Evolutionary conservation across 768 basidiomycete species (phyloP).

Genomic region (Suillus fuscotomentosus): DNA sequence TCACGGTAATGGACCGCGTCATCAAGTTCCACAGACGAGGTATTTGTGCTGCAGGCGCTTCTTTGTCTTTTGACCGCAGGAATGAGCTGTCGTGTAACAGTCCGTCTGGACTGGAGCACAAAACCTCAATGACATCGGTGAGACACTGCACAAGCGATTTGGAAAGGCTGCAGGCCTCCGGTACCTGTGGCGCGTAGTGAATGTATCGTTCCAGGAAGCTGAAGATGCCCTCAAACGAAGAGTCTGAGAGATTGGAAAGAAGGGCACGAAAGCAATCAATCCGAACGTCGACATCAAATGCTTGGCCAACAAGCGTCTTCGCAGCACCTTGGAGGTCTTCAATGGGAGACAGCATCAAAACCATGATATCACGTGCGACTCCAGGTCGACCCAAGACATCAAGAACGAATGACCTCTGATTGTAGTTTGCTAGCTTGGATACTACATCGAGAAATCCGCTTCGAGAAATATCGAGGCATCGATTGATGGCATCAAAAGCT

Average conservation of each 20-base stretch:
- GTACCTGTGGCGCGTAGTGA: slow-evolving; percentile 55
- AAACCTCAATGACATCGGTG: slow-evolving; percentile 87
- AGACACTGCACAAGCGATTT: slow-evolving; percentile 89
- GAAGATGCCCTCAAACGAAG: slow-evolving; percentile 68
- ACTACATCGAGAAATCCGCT: slow-evolving; percentile 62
- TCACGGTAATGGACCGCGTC: slow-evolving; percentile 74
- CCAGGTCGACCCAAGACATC: slow-evolving; percentile 54
- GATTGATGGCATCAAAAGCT: slow-evolving; percentile 59
- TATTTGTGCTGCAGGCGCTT: slow-evolving; percentile 52
- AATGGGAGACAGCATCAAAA: slow-evolving; percentile 80
- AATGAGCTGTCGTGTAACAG: slow-evolving; percentile 59
- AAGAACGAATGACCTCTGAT: slow-evolving; percentile 47
- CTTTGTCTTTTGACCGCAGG: slow-evolving; percentile 41
- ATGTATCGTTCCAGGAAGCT: slow-evolving; percentile 68
- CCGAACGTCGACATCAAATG: slow-evolving; percentile 88
- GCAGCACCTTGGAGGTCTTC: slow-evolving; percentile 72
- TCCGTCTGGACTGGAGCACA: slow-evolving; percentile 73
- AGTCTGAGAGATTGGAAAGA: slow-evolving; percentile 62
- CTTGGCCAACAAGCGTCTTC: slow-evolving; percentile 77
- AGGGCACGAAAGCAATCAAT: slow-evolving; percentile 84
- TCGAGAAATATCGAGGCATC: slow-evolving; percentile 53
- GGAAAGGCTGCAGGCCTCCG: slow-evolving; percentile 88
- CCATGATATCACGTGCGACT: slow-evolving; percentile 57
- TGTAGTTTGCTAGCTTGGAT: slow-evolving; percentile 64
- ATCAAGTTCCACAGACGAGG: slow-evolving; percentile 80